Evolutionary conservation across 2,329 filamentous ascomycete species (phyloP).

Genomic region (Aspergillus tamarii): DNA sequence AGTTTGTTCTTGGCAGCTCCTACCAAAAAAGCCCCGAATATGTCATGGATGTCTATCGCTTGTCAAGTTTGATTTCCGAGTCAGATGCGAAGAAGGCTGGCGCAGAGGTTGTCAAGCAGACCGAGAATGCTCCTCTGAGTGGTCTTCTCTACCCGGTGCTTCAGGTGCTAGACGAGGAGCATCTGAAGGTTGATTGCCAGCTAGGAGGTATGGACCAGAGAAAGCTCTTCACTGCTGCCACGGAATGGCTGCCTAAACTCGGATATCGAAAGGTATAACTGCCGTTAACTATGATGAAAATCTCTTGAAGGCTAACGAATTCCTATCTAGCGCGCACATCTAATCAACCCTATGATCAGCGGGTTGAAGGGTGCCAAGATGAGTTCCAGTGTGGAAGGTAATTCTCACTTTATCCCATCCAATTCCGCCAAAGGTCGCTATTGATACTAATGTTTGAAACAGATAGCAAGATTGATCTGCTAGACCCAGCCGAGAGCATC

Average conservation of each 20-base stretch:
- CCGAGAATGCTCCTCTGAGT: slow-evolving; percentile 71
- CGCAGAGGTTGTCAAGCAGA: slow-evolving; percentile 93
- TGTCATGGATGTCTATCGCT: slow-evolving; percentile 83
- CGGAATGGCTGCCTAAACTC: slow-evolving; percentile 81
- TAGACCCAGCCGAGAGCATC: slow-evolving; percentile 75
- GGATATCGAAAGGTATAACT: slow-evolving; percentile 70
- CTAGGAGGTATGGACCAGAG: slow-evolving; percentile 68
- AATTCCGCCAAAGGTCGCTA: background rate
- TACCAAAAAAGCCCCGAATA: slow-evolving; percentile 74
- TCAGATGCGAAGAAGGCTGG: slow-evolving; percentile 88
- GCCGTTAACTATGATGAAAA: background rate
- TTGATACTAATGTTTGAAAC: slow-evolving; percentile 6
- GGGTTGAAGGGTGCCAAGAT: slow-evolving; percentile 85
- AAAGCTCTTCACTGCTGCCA: slow-evolving; percentile 59
- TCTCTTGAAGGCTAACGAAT: background rate
- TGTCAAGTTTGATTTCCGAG: slow-evolving; percentile 62
- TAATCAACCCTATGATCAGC: slow-evolving; percentile 88
- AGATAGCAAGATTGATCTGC: slow-evolving; percentile 75
- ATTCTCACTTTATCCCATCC: background rate
- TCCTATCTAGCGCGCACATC: slow-evolving; percentile 60
- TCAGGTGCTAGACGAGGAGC: slow-evolving; percentile 88
- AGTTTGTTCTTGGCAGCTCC: slow-evolving; percentile 80
- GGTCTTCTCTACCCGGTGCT: slow-evolving; percentile 83
- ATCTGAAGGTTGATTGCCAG: slow-evolving; percentile 84
- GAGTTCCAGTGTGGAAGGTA: slow-evolving; percentile 66